Conservation (phyloP, 2,329 filamentous ascomycete species). For the Didymella keratinophila region DNA sequence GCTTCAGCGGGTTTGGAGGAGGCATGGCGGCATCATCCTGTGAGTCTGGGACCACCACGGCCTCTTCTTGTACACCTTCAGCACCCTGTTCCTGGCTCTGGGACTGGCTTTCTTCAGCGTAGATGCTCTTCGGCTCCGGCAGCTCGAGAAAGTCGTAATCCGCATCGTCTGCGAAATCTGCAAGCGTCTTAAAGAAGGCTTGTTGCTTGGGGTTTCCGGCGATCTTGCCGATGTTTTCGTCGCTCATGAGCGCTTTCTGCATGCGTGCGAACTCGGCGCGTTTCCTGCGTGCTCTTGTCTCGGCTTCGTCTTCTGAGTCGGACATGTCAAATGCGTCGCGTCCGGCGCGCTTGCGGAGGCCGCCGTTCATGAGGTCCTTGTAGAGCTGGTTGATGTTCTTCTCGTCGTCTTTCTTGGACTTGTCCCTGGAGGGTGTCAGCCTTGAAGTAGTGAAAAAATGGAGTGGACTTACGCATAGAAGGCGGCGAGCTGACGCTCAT, state of each 20-base stretch:
- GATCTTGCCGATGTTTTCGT: slow-evolving; percentile 90
- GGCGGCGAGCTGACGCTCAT: slow-evolving; percentile 83
- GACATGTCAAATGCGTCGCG: slow-evolving; percentile 75
- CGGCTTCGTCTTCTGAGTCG: slow-evolving; percentile 88
- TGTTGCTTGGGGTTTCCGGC: slow-evolving; percentile 87
- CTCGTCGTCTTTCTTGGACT: slow-evolving; percentile 80
- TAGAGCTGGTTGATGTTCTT: slow-evolving; percentile 89
- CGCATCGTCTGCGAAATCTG: slow-evolving; percentile 76
- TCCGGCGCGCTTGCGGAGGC: slow-evolving; percentile 79
- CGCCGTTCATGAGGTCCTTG: slow-evolving; percentile 90
- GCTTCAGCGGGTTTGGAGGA: slow-evolving; percentile 46
- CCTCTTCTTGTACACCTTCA: slow-evolving; percentile 11
- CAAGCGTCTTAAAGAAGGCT: slow-evolving; percentile 89
- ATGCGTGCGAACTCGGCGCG: slow-evolving; percentile 89
- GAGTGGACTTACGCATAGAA: slow-evolving; percentile 78
- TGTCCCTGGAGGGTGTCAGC: slow-evolving; percentile 66
- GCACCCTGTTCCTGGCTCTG: slow-evolving; percentile 16
- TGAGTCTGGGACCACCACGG: slow-evolving; percentile 44
- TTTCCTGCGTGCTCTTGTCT: slow-evolving; percentile 80
- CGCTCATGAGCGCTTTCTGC: slow-evolving; percentile 84
- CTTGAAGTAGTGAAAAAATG: no score
- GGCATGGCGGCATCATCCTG: slow-evolving; percentile 15
- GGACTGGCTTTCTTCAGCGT: slow-evolving; percentile 42
- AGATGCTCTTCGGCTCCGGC: slow-evolving; percentile 42
- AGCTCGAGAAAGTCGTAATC: slow-evolving; percentile 78